Conservation (phyloP, 108 stramenopile species). For the Seminavis robusta region DNA sequence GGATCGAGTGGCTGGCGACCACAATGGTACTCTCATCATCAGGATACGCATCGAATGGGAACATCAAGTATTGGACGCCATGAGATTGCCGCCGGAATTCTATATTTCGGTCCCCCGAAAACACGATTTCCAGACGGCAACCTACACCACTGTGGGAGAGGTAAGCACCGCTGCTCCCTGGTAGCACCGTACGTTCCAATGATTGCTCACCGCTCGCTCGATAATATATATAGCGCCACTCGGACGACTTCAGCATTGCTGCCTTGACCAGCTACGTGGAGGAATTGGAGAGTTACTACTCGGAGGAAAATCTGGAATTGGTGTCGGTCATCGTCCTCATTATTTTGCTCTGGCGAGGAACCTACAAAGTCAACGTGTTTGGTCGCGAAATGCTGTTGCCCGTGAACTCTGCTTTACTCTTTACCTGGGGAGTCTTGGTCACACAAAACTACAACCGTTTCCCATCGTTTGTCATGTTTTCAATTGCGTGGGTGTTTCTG, state of each 20-base stretch:
- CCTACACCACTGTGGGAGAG: conserved; percentile 40
- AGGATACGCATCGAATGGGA: no score
- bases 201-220: conserved; percentile 42
- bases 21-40: no score
- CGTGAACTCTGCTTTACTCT: conserved; percentile 44
- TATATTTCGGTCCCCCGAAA: no score
- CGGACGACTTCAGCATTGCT: no score
- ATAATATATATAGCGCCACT: no score
- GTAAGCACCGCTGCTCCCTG: conserved; percentile 42
- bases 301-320: no score
- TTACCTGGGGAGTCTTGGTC: conserved; percentile 36
- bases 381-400: conserved; percentile 23
- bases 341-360: conserved; percentile 46
- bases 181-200: conserved; percentile 47
- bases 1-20: no score
- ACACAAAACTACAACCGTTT: conserved; percentile 45
- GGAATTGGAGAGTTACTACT: conserved; percentile 22
- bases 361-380: conserved; percentile 6
- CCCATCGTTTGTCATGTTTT: conserved; percentile 49
- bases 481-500: conserved; percentile 26
- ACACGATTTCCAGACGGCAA: conserved; percentile 20
- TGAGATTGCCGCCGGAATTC: no score
- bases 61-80: no score
- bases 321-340: conserved; percentile 30
- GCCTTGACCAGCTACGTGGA: conserved; percentile 17